phyloP scores from a whole-genome alignment of 805 yeast genomes.

The Isabelozyma rhagii region DNA sequence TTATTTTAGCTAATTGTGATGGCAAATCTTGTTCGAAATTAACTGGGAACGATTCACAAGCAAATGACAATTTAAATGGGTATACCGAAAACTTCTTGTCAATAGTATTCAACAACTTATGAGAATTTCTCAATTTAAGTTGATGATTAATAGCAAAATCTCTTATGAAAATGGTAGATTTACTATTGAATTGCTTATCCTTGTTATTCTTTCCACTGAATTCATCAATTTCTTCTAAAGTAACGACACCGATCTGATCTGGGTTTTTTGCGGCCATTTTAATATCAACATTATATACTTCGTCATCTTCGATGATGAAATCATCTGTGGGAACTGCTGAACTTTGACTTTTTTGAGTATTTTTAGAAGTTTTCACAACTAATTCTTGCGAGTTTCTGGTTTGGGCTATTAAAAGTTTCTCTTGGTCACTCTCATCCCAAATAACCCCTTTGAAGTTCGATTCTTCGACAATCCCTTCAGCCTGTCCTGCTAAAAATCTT shows the following conservation, averaged over 20 bases:
- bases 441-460: constrained; percentile 88
- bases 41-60: constrained; percentile 62
- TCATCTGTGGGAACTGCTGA: constrained; percentile 73
- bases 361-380: not conserved
- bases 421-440: constrained; percentile 84
- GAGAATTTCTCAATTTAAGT: constrained; percentile 70
- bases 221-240: constrained; percentile 64
- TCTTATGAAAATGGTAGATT: constrained; percentile 74
- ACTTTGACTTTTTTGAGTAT: not conserved
- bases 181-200: constrained; percentile 49
- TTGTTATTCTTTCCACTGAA: constrained; percentile 61
- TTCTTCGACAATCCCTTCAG: constrained; percentile 89
- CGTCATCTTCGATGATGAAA: constrained; percentile 72
- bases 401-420: constrained; percentile 47
- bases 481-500: constrained; percentile 94
- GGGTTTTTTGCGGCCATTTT: constrained; percentile 67
- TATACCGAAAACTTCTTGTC: constrained; percentile 79
- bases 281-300: constrained; percentile 82
- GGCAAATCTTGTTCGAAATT: constrained; percentile 30
- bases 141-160: constrained; percentile 82
- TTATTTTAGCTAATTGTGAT: constrained; percentile 43
- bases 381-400: constrained; percentile 7
- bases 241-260: constrained; percentile 61
- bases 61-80: constrained; percentile 83
- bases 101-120: constrained; percentile 64